Percentiles rank a stretch among this genome's conserved stretches.
Conservation (phyloP, 176 grass and related monocot genomes). For the Oryza rufipogon region DNA sequence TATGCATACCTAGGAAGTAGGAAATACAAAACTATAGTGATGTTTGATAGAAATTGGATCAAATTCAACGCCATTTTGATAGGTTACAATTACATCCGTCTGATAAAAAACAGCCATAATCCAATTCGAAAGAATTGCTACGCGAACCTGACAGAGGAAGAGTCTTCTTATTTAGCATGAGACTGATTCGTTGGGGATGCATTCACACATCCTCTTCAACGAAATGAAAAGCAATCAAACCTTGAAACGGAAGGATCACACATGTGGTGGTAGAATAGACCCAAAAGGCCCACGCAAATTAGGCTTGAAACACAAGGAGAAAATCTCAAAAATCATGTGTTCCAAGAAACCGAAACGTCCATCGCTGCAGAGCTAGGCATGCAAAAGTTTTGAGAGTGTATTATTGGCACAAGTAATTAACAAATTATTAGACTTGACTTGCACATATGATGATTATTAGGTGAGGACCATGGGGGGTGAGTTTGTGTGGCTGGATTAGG, state of each 20-base stretch:
- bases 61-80: neutral
- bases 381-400: neutral
- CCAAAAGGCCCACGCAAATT: neutral
- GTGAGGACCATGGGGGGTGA: neutral
- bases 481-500: conserved; percentile 14
- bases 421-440: conserved; percentile 2
- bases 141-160: too few species aligned
- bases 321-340: neutral
- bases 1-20: too few species aligned
- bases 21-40: neutral
- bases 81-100: neutral
- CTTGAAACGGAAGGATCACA: neutral
- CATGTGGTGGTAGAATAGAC: neutral
- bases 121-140: neutral
- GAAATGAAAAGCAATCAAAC: neutral
- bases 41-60: neutral
- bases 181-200: neutral
- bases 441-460: neutral
- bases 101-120: neutral
- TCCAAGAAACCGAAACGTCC: neutral
- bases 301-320: neutral
- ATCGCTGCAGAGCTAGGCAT: neutral
- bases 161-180: neutral
- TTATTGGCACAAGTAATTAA: conserved; percentile 21
- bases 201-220: neutral